Base-by-base conservation (phyloP, 352 stramenopile species). In the Bremia lactucae region DNA sequence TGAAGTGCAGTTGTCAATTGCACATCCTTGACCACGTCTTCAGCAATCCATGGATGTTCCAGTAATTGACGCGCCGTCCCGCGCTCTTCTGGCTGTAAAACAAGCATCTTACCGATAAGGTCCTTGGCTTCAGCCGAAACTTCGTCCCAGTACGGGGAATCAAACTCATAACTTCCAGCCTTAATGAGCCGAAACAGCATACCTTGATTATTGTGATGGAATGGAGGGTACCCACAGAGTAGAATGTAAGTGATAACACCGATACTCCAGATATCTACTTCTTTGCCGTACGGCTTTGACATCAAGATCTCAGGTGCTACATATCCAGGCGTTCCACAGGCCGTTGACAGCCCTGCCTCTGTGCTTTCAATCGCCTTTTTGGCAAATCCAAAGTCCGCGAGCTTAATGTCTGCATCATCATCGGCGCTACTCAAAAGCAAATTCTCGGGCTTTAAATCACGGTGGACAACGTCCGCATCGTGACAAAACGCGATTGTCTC, bases 371-470 rank as follows among this genome's bases (percentile, higher is more conserved):
- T 59, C 10, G 68, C 66, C 43, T 77, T 78, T 52, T 88, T 93
- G 28, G 75, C 76, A 22, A 90, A 88, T 2, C 80, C 78, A 58
- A 90, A 93, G 51, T 89, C 78, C 0, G 74, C 74, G 14, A 90
- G 51, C 38, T 90, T 90, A 46, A 93, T 93, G 46, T 83, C 71
- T 1, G 75, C 78, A 43, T 85, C 75, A 31, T 89, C 78, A 1
- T 76, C 59, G 55, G 55, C 66, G 46, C 47, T 91, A 36, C 56
- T 82, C 47, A 83, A 70, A 34, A 98, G 66, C 39, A 98, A 58
- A 61, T 98, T 98, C 67, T 98, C 93, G 0, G 95, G 92, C 52
- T 98, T 98, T 14, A 98, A 73, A 52, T 98, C 95, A 14, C 90
- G 75, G 53, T 97, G 89, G 5, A 93, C 90, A 11, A 98, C 74